phyloP scores from a whole-genome alignment of 108 stramenopile species.

The Skeletonema menzelii region DNA sequence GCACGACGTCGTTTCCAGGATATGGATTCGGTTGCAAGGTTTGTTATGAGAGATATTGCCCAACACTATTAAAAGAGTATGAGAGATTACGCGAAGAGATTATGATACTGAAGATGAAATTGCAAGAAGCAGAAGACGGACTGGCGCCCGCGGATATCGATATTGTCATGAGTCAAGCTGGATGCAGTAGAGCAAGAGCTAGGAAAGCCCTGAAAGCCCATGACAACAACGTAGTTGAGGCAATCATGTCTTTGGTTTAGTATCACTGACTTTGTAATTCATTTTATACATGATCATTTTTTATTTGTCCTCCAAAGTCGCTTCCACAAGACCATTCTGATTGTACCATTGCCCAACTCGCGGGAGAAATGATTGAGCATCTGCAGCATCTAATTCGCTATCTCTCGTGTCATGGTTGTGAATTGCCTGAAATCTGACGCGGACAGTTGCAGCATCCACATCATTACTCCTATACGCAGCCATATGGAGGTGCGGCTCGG shows the following conservation, averaged over 20 bases:
- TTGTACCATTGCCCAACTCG: conserved; percentile 1
- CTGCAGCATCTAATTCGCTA: background rate
- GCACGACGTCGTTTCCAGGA: no score
- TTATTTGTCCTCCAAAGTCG: background rate
- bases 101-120: background rate
- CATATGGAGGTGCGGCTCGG: conserved; percentile 86
- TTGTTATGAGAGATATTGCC: no score
- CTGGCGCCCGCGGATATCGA: background rate
- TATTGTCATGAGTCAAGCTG: background rate
- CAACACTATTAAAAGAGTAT: no score
- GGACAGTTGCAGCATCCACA: conserved; percentile 62
- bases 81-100: no score
- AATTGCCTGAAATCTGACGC: conserved; percentile 53
- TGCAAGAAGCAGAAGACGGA: background rate
- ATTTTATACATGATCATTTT: background rate
- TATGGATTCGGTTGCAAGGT: no score
- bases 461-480: conserved; percentile 65
- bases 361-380: background rate
- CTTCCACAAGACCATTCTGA: background rate
- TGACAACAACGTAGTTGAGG: background rate
- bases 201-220: no score
- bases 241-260: background rate
- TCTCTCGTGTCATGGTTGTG: background rate
- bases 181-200: no score
- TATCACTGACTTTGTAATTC: background rate